phyloP scores from a whole-genome alignment of 2,329 filamentous ascomycete genomes.

The Coniochaeta prunicola region DNA sequence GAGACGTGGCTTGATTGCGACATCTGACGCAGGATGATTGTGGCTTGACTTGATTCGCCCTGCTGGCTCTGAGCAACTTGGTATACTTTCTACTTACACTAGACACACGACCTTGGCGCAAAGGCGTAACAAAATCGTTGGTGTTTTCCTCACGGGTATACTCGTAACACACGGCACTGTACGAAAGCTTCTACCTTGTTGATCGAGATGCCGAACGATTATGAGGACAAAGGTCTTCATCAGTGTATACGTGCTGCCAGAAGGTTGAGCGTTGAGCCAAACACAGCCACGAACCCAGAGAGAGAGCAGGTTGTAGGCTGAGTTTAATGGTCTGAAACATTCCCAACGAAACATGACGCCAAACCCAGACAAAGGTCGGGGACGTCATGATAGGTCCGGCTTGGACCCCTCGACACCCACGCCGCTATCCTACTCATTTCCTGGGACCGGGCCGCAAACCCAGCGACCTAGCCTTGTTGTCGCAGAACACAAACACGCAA shows the following conservation, averaged over 20 bases:
- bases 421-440: constrained; percentile 1
- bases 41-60: not conserved
- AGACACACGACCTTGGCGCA: not conserved
- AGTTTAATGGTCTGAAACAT: not conserved
- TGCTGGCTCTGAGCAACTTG: not conserved
- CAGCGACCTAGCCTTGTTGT: not conserved
- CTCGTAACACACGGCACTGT: too few species aligned
- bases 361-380: not conserved
- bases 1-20: not conserved
- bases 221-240: too few species aligned
- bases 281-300: not conserved
- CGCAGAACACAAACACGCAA: too few species aligned
- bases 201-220: too few species aligned
- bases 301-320: not conserved
- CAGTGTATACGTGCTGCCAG: too few species aligned
- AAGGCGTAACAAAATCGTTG: not conserved
- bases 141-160: not conserved
- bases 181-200: too few species aligned
- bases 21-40: not conserved
- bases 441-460: not conserved
- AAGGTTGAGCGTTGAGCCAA: not conserved
- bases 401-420: not conserved
- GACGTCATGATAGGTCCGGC: not conserved
- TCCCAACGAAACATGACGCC: not conserved
- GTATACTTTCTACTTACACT: too few species aligned